Conservation (phyloP, 176 grass and related monocot genomes). For the Lolium rigidum region DNA sequence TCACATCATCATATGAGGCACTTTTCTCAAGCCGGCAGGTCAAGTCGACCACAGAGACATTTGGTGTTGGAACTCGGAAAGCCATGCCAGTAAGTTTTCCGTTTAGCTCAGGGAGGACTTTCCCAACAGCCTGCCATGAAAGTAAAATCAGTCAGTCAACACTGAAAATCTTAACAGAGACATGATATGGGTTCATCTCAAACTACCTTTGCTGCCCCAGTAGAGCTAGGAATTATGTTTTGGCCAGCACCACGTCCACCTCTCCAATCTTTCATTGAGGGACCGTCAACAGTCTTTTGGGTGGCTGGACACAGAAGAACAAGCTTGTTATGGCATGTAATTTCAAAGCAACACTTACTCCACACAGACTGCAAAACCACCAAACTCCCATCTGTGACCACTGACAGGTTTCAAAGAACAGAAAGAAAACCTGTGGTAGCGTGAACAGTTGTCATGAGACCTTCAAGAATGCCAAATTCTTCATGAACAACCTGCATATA, state of each 20-base stretch:
- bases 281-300: slow-evolving; percentile 97
- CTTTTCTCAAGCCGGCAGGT: slow-evolving; percentile 94
- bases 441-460: slow-evolving; percentile 99
- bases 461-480: slow-evolving; percentile 97
- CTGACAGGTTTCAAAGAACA: slow-evolving; percentile 18
- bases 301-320: slow-evolving; percentile 64
- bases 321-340: slow-evolving; percentile 20
- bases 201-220: slow-evolving; percentile 96
- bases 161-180: neutral
- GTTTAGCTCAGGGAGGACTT: slow-evolving; percentile 91
- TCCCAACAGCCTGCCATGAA: slow-evolving; percentile 83
- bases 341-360: neutral
- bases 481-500: slow-evolving; percentile 89
- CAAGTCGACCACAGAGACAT: slow-evolving; percentile 98
- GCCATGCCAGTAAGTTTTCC: slow-evolving; percentile 98
- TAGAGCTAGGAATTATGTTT: slow-evolving; percentile 99
- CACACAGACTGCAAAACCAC: too few relatives aligned
- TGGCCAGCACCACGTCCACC: slow-evolving; percentile 94
- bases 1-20: slow-evolving; percentile 97
- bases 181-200: neutral
- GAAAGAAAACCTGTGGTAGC: slow-evolving; percentile 88
- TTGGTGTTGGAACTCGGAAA: slow-evolving; percentile 95
- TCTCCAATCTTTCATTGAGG: slow-evolving; percentile 98
- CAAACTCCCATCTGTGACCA: neutral
- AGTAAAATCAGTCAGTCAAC: slow-evolving; percentile 20